Conservation (phyloP, 2,329 filamentous ascomycete genomes). For the Colletotrichum sp. region DNA sequence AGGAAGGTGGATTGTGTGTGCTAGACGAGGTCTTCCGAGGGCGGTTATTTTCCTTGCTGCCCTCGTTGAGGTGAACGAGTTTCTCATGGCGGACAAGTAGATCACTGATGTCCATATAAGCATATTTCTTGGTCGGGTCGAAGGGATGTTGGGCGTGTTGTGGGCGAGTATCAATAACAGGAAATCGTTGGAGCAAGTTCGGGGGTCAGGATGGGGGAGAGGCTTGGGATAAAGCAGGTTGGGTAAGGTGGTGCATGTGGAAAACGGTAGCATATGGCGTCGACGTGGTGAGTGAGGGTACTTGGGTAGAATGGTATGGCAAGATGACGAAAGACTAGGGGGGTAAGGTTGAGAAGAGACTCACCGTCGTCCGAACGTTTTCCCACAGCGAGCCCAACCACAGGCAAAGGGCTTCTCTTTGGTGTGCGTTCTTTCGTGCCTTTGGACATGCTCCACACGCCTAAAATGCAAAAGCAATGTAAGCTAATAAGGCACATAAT, state of each 20-base stretch:
- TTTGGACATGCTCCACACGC: slow-evolving; percentile 68
- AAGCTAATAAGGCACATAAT: slow-evolving; percentile 37
- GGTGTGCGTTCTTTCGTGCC: slow-evolving; percentile 68
- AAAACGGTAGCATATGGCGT: slow-evolving; percentile 7
- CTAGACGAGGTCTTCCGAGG: slow-evolving; percentile 51
- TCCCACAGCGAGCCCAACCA: slow-evolving; percentile 63
- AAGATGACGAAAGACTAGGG: slow-evolving; percentile 7
- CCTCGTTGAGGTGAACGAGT: slow-evolving; percentile 67
- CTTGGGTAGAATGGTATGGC: background rate
- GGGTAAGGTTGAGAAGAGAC: slow-evolving; percentile 32
- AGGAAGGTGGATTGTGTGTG: slow-evolving; percentile 47
- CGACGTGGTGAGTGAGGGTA: slow-evolving; percentile 8
- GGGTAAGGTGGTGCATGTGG: slow-evolving; percentile 9
- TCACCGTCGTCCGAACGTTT: slow-evolving; percentile 67
- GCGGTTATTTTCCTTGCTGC: slow-evolving; percentile 57
- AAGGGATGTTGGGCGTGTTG: background rate
- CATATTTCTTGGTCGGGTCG: slow-evolving; percentile 33
- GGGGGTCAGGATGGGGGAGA: background rate
- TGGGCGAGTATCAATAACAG: slow-evolving; percentile 6
- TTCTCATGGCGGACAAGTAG: slow-evolving; percentile 69
- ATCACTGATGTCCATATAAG: slow-evolving; percentile 70
- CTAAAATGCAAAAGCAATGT: slow-evolving; percentile 48
- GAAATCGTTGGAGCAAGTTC: background rate
- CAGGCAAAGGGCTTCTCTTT: slow-evolving; percentile 70
- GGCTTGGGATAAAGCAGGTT: slow-evolving; percentile 10